These are phyloP conservation scores for Cladophialophora yegresii DNA, from an alignment of 2,329 filamentous ascomycete species.

Conservation along the genomic window DNA sequence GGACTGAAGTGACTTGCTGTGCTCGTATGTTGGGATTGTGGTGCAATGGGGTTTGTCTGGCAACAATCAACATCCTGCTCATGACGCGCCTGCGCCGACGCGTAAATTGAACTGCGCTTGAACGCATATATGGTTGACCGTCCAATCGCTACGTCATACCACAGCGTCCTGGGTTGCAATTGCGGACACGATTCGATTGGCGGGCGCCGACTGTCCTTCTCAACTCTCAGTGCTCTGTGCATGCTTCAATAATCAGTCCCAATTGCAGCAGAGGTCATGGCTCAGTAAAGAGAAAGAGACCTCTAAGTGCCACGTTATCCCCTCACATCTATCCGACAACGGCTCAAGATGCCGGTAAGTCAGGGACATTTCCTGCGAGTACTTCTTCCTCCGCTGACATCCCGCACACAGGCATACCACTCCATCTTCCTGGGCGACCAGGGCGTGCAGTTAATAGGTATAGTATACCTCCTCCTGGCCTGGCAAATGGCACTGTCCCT, in stretches of 20 bases:
- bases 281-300: neutral
- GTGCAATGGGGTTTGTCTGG: neutral
- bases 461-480: neutral
- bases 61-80: neutral
- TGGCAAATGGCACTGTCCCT: neutral
- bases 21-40: neutral
- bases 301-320: neutral
- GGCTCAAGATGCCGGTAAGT: conserved; percentile 21
- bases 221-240: neutral
- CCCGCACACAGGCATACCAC: conserved; percentile 76
- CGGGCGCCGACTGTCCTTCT: neutral
- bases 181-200: neutral
- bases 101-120: conserved; percentile 16
- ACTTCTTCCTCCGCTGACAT: conserved; percentile 14
- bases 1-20: neutral
- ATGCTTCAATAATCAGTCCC: neutral
- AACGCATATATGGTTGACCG: neutral
- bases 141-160: neutral
- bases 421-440: conserved; percentile 89
- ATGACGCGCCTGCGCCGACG: conserved; percentile 18
- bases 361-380: neutral
- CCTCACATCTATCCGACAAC: neutral
- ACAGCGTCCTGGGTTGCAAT: neutral
- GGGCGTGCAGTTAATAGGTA: conserved; percentile 66
- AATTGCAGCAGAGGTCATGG: neutral